Evolutionary conservation across 2,329 filamentous ascomycete genomes (phyloP), one percentile per base, ranked within the genome.

Genomic region (Lasiodiplodia hormozganensis): DNA sequence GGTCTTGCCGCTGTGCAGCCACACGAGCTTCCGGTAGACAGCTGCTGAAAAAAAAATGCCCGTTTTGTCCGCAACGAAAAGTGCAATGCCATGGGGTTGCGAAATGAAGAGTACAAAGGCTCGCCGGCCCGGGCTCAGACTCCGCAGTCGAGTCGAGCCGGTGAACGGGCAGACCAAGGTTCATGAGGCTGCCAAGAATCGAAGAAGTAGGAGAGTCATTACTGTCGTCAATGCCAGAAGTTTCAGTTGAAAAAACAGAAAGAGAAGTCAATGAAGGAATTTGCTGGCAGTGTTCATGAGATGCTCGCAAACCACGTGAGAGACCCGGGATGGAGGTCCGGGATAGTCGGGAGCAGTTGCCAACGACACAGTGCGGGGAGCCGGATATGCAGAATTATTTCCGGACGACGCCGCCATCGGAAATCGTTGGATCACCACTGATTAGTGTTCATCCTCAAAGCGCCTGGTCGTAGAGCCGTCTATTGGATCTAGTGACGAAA

Each of bases 401-500:
- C 60, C 60, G 52, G 38, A 23, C 40, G 38, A 23, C 40, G 28
- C 53, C 38, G 57, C 54, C 38, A 49, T 40, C 49, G 12, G 5
- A 49, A 47, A 51, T 18, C 54, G 53, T 58, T 49, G 52, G 28
- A n/a, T 67, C 38, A n/a, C 54, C 49, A 56, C 65, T 57, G 23
- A 68, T 68, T 64, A 68, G 58, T 60, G 60, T 52, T 64, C 60
- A 60, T 64, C 67, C 58, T 53, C 51, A 49, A 52, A 31, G 67
- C 58, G 58, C 58, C 57, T 34, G 57, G 40, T 64, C 58, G 57
- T 52, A 64, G 67, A 64, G 67, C 57, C 51, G 67, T 68, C 67
- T 68, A 68, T 68, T 51, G 49, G 49, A 31, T 68, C 67, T 68
- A 68, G 49, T 62, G 58, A 68, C 67, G 67, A 62, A 68, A 62